Conservation (phyloP, 371 early-diverging fungal genomes). For the Haplosporangium sp. region DNA sequence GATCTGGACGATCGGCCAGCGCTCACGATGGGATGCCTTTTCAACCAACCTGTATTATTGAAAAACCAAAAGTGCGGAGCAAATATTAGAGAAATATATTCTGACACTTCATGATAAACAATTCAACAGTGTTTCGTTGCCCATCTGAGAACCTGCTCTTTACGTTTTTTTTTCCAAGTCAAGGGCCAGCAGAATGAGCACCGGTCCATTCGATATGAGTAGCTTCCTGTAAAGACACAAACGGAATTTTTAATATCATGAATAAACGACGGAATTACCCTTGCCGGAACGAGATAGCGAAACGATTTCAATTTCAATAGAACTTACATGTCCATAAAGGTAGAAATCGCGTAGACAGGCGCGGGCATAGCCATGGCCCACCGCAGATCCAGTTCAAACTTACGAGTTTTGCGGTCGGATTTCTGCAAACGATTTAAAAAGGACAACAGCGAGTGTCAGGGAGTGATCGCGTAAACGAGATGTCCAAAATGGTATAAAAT, state of each 20-base stretch:
- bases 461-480: no score
- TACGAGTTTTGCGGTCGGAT: conserved; percentile 18
- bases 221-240: conserved; percentile 16
- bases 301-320: neutral
- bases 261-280: neutral
- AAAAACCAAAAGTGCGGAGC: neutral
- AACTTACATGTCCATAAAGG: conserved; percentile 35
- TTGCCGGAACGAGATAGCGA: neutral
- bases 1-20: conserved; percentile 49
- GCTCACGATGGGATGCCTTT: conserved; percentile 35
- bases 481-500: no score
- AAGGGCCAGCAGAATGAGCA: conserved; percentile 29
- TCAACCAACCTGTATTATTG: conserved; percentile 21
- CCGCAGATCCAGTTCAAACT: conserved; percentile 29
- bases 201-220: conserved; percentile 33
- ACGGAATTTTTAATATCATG: neutral
- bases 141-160: neutral
- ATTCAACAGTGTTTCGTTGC: neutral
- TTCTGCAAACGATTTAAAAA: conserved; percentile 9
- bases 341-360: conserved; percentile 42
- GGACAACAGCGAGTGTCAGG: neutral
- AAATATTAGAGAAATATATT: neutral
- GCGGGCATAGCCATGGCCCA: conserved; percentile 46
- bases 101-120: neutral
- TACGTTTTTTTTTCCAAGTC: conserved; percentile 39